phyloP scores from a whole-genome alignment of 129 eudicot species.

The Glebionis coronaria region DNA sequence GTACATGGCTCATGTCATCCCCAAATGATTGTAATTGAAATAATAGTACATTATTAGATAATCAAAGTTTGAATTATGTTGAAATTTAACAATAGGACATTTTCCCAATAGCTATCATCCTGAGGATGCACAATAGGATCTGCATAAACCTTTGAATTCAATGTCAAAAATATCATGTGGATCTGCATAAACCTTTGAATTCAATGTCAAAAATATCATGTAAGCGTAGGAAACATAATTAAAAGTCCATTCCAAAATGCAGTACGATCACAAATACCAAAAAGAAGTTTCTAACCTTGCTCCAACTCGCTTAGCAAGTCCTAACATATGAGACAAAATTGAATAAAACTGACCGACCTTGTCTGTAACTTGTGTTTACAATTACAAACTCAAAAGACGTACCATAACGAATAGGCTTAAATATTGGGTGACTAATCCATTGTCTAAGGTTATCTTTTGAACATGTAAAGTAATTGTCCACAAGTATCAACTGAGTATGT shows the following conservation, averaged over 20 bases:
- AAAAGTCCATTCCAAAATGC: neutral
- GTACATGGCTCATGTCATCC: too few species aligned
- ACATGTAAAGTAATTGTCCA: conserved; percentile 78
- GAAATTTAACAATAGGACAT: conserved; percentile 68
- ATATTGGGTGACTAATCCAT: conserved; percentile 87
- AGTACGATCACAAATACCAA: neutral
- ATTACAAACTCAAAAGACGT: conserved; percentile 5
- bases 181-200: conserved; percentile 92
- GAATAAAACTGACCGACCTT: too few species aligned
- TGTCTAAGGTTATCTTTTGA: conserved; percentile 75
- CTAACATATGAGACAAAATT: too few species aligned
- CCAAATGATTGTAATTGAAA: neutral
- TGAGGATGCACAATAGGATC: conserved; percentile 93
- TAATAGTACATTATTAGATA: neutral
- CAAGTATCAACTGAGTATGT: conserved; percentile 72
- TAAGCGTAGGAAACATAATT: neutral
- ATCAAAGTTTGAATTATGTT: neutral
- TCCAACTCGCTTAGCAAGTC: conserved; percentile 89
- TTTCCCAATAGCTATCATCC: conserved; percentile 90
- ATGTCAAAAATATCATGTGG: conserved; percentile 85
- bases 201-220: conserved; percentile 83
- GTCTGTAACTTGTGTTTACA: conserved; percentile 17
- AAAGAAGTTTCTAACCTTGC: conserved; percentile 51
- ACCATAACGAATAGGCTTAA: conserved; percentile 91
- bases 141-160: conserved; percentile 90